Percentiles rank a stretch among this genome's conserved stretches.
Evolutionary conservation across 371 early-diverging fungal genomes (phyloP).

Genomic region (Syncephalastrum racemosum): DNA sequence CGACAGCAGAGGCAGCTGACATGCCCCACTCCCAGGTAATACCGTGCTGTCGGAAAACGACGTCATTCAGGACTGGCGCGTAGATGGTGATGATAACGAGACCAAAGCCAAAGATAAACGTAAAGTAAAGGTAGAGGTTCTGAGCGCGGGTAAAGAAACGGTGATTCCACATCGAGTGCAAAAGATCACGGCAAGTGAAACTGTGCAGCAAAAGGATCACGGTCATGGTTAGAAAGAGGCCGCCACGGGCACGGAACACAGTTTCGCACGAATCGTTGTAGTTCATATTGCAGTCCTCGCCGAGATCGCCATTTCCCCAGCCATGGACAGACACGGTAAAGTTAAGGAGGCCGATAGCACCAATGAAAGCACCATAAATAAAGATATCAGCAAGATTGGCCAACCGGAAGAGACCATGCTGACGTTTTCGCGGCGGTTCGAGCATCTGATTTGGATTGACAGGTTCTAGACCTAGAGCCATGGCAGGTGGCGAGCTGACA

Average conservation of each 20-base stretch:
- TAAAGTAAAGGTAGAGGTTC: constrained; percentile 61
- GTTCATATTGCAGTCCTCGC: constrained; percentile 59
- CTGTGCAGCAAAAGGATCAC: constrained; percentile 67
- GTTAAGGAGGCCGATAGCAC: constrained; percentile 62
- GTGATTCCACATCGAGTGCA: constrained; percentile 52
- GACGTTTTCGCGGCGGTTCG: constrained; percentile 72
- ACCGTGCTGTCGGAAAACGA: constrained; percentile 65
- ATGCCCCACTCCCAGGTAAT: constrained; percentile 81
- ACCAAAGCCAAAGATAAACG: constrained; percentile 52
- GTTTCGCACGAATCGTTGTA: constrained; percentile 59
- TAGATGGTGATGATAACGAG: constrained; percentile 65
- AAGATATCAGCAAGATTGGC: constrained; percentile 71
- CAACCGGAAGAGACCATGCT: constrained; percentile 66
- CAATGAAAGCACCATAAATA: constrained; percentile 73
- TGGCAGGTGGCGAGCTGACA: constrained; percentile 78
- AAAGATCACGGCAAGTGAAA: constrained; percentile 72
- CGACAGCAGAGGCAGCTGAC: constrained; percentile 55
- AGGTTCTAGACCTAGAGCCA: constrained; percentile 84
- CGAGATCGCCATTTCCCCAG: constrained; percentile 56
- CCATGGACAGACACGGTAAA: constrained; percentile 69
- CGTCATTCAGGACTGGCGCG: constrained; percentile 67
- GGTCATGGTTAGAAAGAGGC: constrained; percentile 68
- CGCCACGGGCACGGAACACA: constrained; percentile 77
- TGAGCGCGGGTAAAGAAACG: constrained; percentile 39
- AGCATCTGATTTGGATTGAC: constrained; percentile 78